Conservation (phyloP, 305 asterid genomes). For the Ilex paraguariensis region DNA sequence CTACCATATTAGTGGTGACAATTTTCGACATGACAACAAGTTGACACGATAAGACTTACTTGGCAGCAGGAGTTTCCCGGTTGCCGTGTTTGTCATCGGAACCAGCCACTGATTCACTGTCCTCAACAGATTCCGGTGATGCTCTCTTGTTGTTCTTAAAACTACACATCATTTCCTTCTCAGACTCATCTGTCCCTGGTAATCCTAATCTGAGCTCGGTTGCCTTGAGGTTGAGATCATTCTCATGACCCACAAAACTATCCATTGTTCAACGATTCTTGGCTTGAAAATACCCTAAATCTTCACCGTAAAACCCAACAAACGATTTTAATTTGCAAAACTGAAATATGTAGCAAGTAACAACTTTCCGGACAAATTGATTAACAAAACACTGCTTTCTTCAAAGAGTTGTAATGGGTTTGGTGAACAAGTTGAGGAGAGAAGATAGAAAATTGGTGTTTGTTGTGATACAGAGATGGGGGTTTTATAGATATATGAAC, state of each 20-base stretch:
- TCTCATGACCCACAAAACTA: conserved; percentile 19
- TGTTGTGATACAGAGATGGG: too few species aligned
- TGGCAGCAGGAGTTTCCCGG: conserved; percentile 57
- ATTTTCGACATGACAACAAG: too few species aligned
- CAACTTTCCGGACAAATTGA: too few species aligned
- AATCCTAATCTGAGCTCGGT: conserved; percentile 63
- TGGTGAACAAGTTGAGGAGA: background rate
- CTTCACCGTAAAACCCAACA: too few species aligned
- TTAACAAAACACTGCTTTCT: too few species aligned
- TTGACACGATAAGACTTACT: conserved; percentile 37
- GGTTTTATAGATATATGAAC: too few species aligned
- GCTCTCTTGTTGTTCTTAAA: conserved; percentile 46
- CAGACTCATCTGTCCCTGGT: conserved; percentile 46
- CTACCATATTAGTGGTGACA: too few species aligned
- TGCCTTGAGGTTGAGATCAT: conserved; percentile 41
- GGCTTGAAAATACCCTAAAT: background rate
- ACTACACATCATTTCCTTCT: conserved; percentile 14
- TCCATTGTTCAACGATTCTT: conserved; percentile 14
- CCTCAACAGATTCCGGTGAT: conserved; percentile 28
- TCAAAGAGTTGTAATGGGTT: too few species aligned
- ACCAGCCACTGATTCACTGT: conserved; percentile 16
- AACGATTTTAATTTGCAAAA: too few species aligned
- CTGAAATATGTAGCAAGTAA: too few species aligned
- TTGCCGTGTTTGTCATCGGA: conserved; percentile 20
- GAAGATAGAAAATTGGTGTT: background rate